Evolutionary conservation across 148 eudicot genomes (phyloP).

Genomic region (Gaultheria prostrata): DNA sequence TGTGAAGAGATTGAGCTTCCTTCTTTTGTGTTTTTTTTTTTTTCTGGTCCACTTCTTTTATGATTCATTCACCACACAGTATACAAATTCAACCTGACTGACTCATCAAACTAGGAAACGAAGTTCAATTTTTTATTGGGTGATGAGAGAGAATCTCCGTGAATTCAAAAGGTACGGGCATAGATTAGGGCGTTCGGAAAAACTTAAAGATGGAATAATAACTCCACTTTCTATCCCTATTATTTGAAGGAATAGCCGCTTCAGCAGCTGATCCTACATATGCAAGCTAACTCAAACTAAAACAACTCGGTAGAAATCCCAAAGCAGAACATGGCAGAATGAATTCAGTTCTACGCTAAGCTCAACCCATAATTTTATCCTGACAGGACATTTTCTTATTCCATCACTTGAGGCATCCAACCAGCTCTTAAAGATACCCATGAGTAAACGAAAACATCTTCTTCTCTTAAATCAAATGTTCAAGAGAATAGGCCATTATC

Average conservation of each 20-base stretch:
- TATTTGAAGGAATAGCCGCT: background rate
- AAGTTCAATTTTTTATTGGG: no score
- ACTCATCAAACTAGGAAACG: background rate
- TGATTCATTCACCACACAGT: background rate
- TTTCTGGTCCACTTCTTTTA: background rate
- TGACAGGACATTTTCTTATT: background rate
- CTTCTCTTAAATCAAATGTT: background rate
- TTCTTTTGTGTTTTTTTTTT: background rate
- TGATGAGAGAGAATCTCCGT: background rate
- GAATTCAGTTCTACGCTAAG: background rate
- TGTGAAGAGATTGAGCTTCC: background rate
- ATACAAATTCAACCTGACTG: background rate
- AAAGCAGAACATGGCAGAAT: background rate
- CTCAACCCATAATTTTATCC: background rate
- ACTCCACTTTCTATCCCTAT: background rate
- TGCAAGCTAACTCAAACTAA: background rate
- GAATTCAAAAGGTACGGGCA: background rate
- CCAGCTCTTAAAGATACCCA: background rate
- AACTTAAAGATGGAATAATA: background rate
- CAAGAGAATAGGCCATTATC: background rate
- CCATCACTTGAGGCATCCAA: background rate
- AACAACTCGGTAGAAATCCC: background rate
- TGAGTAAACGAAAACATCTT: background rate
- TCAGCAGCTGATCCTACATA: background rate
- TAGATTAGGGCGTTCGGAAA: background rate